Evolutionary conservation across 805 yeast genomes (phyloP).

Genomic region (Nakazawaea sp.): DNA sequence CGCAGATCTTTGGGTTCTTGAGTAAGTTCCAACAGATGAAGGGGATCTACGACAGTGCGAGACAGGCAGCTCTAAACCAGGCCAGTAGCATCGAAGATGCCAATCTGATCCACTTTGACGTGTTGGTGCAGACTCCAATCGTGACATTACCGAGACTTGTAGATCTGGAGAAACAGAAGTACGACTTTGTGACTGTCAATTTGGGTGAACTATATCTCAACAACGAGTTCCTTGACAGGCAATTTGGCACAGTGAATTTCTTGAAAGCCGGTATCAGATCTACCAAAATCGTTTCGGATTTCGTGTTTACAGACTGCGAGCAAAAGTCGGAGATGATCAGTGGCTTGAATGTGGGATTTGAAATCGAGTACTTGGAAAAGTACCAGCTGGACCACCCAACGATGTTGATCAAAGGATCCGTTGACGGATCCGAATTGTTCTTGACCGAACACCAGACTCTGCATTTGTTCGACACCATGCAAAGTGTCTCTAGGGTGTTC

Average conservation of each 20-base stretch:
- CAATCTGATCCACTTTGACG: constrained; percentile 59
- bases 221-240: constrained; percentile 43
- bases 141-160: constrained; percentile 65
- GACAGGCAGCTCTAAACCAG: constrained; percentile 83
- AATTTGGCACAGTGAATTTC: constrained; percentile 35
- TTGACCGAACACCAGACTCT: constrained; percentile 70
- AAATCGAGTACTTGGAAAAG: constrained; percentile 48
- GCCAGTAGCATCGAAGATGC: constrained; percentile 55
- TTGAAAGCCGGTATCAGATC: constrained; percentile 68
- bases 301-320: constrained; percentile 36
- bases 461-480: constrained; percentile 48
- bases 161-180: constrained; percentile 31
- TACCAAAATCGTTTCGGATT: constrained; percentile 57
- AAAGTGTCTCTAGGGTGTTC: constrained; percentile 50
- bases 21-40: constrained; percentile 81
- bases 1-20: constrained; percentile 58
- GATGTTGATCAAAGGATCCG: constrained; percentile 44
- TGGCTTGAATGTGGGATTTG: constrained; percentile 53
- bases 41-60: constrained; percentile 78
- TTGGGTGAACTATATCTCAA: constrained; percentile 76
- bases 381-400: constrained; percentile 34
- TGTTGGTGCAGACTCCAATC: constrained; percentile 75
- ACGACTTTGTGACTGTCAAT: constrained; percentile 62
- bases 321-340: constrained; percentile 63
- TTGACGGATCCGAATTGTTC: constrained; percentile 56